Evolutionary conservation across 805 yeast genomes (phyloP), one percentile per base, ranked within the genome.

Genomic region (Teunomyces panamensis): DNA sequence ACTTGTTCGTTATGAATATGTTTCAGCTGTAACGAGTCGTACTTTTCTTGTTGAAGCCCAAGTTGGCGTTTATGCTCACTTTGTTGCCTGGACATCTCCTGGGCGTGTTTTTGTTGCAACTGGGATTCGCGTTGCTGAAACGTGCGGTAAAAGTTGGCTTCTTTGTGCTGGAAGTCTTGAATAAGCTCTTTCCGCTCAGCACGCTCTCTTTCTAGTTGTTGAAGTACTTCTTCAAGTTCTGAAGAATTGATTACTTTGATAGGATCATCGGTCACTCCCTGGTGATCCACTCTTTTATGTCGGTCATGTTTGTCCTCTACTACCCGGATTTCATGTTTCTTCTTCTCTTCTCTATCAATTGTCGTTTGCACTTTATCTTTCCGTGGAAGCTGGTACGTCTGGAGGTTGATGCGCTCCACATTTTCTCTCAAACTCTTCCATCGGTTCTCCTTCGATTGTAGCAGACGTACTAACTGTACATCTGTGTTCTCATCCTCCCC

Each of bases 391-490:
- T 56, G 58, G 45, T 55, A 62, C 13, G 54, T 53, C 6, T 57
- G 55, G 30, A 51, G 52, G 20, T 55, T 58, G 39, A 62, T 60
- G 37, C 55, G 55, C 11, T 53, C 47, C 17, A 66, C 63, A 20
- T 56, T 57, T 30, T 56, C 59, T 39, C 55, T 55, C 30, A 67
- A 50, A 27, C 55, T 57, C 46, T 27, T 48, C 47, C 39, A 47
- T 10, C 46, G 44, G 36, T 43, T 44, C 39, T 44, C 52, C 35
- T 48, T 44, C 30, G 29, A 11, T 26, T 24, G 16, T 10, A 37
- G 26, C 30, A 37, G 41, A 8, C 41, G 41, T n/a, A 37, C 30
- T 24, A 37, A 37, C 16, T 37, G 41, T 5, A 37, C 41, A 24
- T 37, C 41, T 5, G 41, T 37, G 28, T 37, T 14, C 7, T 47